Base-by-base conservation (phyloP, 2,329 filamentous ascomycete species). In the Colletotrichum sp. region DNA sequence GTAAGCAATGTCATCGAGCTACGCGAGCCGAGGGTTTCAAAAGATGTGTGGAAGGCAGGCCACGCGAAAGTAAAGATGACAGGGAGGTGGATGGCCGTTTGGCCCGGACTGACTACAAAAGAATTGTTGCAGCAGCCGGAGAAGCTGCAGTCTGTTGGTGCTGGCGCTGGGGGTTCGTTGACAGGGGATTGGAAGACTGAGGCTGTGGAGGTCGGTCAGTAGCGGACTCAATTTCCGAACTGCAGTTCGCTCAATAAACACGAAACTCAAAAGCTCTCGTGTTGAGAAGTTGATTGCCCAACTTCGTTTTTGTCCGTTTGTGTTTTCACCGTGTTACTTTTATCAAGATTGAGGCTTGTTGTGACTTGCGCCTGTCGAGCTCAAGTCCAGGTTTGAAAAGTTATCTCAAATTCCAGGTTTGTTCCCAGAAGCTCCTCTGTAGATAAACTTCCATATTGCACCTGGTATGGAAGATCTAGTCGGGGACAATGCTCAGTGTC, bases 21-120 rank as follows among this genome's bases (percentile, higher is more conserved):
- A 15, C 81, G 81, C 48, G 83, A 82, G 34, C 82, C 82, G 3
- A 77, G 84, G 6, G 81, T 87, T 8, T 81, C 84, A 1, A 68
- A 82, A 28, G 82, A 83, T 8, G 78, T 79, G 67, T 82, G 83
- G 12, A 79, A 87, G 36, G 80, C 79, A 2, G 68, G 76, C 22
- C 83, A 79, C 66, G 81, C 82, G 7, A 83, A 75, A 28, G 82
- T 86, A 22, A 75, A 80, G 63, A 80, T 86, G 55, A 81, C 80
- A 65, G 87, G 87, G 0, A 78, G 78, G 48, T 88, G 86, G 86
- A 81, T 80, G 78, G 79, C 79, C 13, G 84, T 85, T 12, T 85
- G 84, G 84, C 78, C 79, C 4, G 57, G 68, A 8, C 71, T 65
- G 34, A 74, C 71, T 0, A 32, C 28, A 6, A 52, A 70, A 4